Percentiles rank a stretch among this genome's conserved stretches.
Evolutionary conservation across 805 yeast species (phyloP).

Genomic region (Candida silvicultrix): DNA sequence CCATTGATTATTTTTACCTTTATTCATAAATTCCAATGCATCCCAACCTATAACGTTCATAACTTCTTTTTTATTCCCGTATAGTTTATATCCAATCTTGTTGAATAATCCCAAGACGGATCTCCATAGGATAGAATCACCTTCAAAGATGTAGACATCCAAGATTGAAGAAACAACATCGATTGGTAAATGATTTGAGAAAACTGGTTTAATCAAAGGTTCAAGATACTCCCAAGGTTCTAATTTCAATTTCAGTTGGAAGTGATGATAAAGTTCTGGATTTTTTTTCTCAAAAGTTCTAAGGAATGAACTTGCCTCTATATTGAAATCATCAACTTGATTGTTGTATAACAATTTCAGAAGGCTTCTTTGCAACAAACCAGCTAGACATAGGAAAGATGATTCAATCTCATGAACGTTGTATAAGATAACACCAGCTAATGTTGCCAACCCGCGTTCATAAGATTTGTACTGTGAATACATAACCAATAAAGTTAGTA

Average conservation of each 20-base stretch:
- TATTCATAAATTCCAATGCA: conserved; percentile 23
- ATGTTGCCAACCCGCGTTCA: conserved; percentile 28
- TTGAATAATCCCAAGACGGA: conserved; percentile 46
- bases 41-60: conserved; percentile 31
- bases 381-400: conserved; percentile 34
- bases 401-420: conserved; percentile 27
- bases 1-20: conserved; percentile 6
- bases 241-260: conserved; percentile 33
- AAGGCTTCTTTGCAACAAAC: conserved; percentile 30
- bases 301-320: conserved; percentile 40
- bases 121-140: conserved; percentile 48
- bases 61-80: conserved; percentile 44
- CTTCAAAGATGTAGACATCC: conserved; percentile 58
- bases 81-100: conserved; percentile 42
- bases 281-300: conserved; percentile 37
- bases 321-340: conserved; percentile 25
- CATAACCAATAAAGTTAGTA: conserved; percentile 27
- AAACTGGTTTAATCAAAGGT: conserved; percentile 36
- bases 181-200: conserved; percentile 38
- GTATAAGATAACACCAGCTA: conserved; percentile 37
- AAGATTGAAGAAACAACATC: conserved; percentile 44
- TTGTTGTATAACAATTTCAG: conserved; percentile 25
- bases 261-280: conserved; percentile 43
- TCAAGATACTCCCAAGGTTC: conserved; percentile 36
- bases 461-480: conserved; percentile 26